phyloP scores from a whole-genome alignment of 495 filamentous ascomycete species.

The Schizothecium vesticola region DNA sequence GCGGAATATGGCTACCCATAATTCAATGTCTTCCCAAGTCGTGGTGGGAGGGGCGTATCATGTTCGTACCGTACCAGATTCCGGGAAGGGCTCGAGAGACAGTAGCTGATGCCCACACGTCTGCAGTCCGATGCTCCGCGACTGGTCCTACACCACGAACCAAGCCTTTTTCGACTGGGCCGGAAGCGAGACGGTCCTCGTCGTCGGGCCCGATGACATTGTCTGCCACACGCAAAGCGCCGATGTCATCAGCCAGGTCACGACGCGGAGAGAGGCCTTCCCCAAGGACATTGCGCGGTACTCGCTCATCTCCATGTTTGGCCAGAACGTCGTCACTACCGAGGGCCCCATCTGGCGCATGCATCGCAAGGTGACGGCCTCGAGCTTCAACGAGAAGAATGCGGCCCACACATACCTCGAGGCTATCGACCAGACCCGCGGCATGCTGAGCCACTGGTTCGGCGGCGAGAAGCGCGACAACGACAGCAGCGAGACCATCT shows the following conservation, averaged over 20 bases:
- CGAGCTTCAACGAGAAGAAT: constrained; percentile 68
- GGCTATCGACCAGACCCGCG: constrained; percentile 51
- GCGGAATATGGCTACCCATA: constrained; percentile 43
- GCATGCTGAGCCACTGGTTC: constrained; percentile 51
- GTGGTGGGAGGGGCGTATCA: constrained; percentile 42
- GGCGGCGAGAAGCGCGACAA: constrained; percentile 6
- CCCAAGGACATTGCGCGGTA: constrained; percentile 60
- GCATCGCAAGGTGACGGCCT: constrained; percentile 63
- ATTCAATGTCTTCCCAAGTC: constrained; percentile 42
- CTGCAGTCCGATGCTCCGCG: constrained; percentile 28
- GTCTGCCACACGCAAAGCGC: constrained; percentile 50
- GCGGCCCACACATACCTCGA: constrained; percentile 60
- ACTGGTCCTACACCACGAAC: constrained; percentile 33
- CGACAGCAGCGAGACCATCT: constrained; percentile 40
- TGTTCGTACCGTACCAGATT: constrained; percentile 27
- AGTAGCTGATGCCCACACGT: not conserved
- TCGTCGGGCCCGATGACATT: constrained; percentile 45
- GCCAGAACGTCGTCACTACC: constrained; percentile 57
- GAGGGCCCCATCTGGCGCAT: constrained; percentile 60
- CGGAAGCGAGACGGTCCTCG: constrained; percentile 44
- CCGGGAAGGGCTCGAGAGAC: not conserved
- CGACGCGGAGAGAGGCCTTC: constrained; percentile 56
- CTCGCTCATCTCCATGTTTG: constrained; percentile 53
- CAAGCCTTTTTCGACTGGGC: constrained; percentile 34
- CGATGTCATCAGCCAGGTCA: constrained; percentile 55